These are phyloP conservation scores for Hemisphaericaspora lyxosophila DNA, from an alignment of 1,139 yeast genomes.

Conservation along the genomic window DNA sequence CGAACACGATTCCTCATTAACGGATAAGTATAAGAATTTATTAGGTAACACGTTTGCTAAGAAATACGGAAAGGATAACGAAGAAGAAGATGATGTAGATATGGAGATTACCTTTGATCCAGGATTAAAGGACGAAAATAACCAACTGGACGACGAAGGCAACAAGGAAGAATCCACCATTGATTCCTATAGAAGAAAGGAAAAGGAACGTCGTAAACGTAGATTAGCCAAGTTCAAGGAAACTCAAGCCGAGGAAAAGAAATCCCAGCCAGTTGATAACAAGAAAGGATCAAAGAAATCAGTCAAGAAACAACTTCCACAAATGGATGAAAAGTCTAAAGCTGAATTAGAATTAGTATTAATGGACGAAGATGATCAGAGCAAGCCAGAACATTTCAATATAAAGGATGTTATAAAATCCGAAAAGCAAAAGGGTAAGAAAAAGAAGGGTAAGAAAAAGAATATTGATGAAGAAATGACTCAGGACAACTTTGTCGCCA, in stretches of 20 bases:
- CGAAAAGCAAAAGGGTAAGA: conserved; percentile 65
- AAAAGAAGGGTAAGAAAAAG: conserved; percentile 37
- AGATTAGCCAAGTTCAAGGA: conserved; percentile 75
- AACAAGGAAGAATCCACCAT: conserved; percentile 72
- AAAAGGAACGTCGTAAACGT: conserved; percentile 84
- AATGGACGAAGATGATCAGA: conserved; percentile 59
- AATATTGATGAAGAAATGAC: conserved; percentile 41
- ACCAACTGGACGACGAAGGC: conserved; percentile 27
- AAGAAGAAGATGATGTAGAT: conserved; percentile 70
- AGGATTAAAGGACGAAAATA: conserved; percentile 57
- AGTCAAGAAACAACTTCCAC: conserved; percentile 17
- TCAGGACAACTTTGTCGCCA: conserved; percentile 68
- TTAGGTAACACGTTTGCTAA: conserved; percentile 47
- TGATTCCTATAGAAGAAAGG: conserved; percentile 81
- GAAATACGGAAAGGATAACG: conserved; percentile 32
- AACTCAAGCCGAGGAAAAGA: conserved; percentile 39
- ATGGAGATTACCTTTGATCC: conserved; percentile 97
- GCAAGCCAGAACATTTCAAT: conserved; percentile 62
- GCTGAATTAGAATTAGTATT: conserved; percentile 78
- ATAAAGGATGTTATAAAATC: conserved; percentile 77
- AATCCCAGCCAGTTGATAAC: conserved; percentile 16
- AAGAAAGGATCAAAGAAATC: conserved; percentile 23
- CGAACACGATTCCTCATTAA: conserved; percentile 41
- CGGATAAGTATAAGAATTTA: conserved; percentile 65
- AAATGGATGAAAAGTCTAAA: conserved; percentile 43